Evolutionary conservation across 805 yeast species (phyloP).

Genomic region (Sugiyamaella lignohabitans): DNA sequence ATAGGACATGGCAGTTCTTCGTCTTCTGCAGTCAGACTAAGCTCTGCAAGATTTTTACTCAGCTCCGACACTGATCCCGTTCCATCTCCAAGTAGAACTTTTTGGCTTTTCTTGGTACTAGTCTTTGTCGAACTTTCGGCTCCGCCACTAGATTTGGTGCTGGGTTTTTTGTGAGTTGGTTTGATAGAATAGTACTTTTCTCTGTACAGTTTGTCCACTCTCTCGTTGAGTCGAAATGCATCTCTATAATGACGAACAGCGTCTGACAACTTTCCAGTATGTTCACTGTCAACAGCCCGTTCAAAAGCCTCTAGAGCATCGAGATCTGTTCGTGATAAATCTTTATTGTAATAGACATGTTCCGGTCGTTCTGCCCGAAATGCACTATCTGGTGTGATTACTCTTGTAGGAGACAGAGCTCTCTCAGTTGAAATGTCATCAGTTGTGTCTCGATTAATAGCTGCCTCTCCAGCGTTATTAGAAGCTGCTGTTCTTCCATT

Average conservation of each 20-base stretch:
- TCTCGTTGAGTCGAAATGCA: conserved; percentile 54
- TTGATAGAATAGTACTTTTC: conserved; percentile 30
- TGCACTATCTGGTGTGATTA: background rate
- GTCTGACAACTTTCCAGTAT: conserved; percentile 70
- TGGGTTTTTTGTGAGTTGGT: background rate
- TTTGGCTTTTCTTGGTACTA: background rate
- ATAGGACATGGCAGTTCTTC: conserved; percentile 15
- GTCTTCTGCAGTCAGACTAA: conserved; percentile 2
- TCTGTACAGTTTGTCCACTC: conserved; percentile 66
- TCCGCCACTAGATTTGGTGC: background rate
- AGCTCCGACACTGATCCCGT: conserved; percentile 4
- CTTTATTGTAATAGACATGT: conserved; percentile 14
- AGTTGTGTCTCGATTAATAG: background rate
- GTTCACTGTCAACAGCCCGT: conserved; percentile 63
- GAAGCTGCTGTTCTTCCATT: background rate
- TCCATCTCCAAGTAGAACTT: no score
- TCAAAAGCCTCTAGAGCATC: conserved; percentile 63
- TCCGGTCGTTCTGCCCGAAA: conserved; percentile 17
- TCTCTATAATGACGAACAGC: conserved; percentile 67
- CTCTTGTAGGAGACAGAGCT: background rate
- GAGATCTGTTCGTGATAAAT: conserved; percentile 12
- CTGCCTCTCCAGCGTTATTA: background rate
- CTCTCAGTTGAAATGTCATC: background rate
- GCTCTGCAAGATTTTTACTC: background rate
- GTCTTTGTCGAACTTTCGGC: background rate